Percentiles rank a stretch among this genome's conserved stretches.
phyloP scores from a whole-genome alignment of 75 land plant species.

The Cupressus sempervirens region DNA sequence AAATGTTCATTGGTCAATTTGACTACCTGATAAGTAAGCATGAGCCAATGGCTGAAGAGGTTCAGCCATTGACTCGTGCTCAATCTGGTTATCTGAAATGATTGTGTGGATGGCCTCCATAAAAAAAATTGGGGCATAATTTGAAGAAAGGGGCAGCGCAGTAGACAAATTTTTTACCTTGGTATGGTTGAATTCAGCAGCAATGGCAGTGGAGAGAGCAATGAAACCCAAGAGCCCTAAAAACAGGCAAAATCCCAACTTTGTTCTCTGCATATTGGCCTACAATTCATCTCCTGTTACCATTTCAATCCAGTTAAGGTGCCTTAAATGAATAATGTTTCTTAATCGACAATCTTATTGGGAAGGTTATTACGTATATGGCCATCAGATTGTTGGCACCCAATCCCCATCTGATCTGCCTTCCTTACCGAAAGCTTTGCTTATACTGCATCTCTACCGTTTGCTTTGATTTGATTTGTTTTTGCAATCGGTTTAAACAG shows the following conservation, averaged over 20 bases:
- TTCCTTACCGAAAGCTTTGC: not conserved
- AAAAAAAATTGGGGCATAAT: not conserved
- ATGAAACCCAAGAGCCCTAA: conserved; percentile 2
- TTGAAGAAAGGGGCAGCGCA: not conserved
- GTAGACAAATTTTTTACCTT: not conserved
- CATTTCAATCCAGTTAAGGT: not conserved
- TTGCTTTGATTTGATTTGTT: not conserved
- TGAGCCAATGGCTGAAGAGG: too few relatives aligned
- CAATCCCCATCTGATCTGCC: not conserved
- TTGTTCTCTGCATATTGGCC: not conserved
- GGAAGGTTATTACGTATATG: not conserved
- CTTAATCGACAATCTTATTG: not conserved
- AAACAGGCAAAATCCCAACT: not conserved
- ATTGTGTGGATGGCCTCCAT: too few relatives aligned
- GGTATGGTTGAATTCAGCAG: conserved; percentile 5
- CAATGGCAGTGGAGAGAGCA: not conserved
- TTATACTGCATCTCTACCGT: not conserved
- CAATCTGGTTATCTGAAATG: too few relatives aligned
- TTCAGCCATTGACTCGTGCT: too few relatives aligned
- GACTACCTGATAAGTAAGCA: too few relatives aligned
- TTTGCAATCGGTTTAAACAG: not conserved
- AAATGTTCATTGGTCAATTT: too few relatives aligned
- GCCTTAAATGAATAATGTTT: not conserved
- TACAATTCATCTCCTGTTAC: not conserved
- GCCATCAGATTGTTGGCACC: not conserved